Percentiles rank a stretch among this genome's conserved stretches.
Conservation (phyloP, 2,329 filamentous ascomycete species). For the Fusarium ambrosium region DNA sequence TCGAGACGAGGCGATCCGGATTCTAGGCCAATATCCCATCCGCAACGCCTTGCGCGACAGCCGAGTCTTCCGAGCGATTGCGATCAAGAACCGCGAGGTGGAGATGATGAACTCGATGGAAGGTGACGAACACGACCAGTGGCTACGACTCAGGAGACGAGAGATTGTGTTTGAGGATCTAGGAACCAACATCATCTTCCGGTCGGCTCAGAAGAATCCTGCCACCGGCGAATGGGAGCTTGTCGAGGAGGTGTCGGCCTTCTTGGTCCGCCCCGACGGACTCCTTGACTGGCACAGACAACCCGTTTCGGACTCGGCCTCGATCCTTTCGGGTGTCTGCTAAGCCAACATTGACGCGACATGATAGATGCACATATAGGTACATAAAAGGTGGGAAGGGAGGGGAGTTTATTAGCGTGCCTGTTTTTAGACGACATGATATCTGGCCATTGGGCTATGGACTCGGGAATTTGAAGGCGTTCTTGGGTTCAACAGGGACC, state of each 20-base stretch:
- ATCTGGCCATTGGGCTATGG: background rate
- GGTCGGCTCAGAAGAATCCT: constrained; percentile 51
- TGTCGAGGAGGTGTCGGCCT: constrained; percentile 55
- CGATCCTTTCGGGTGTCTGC: constrained; percentile 44
- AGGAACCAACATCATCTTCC: constrained; percentile 54
- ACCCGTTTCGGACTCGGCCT: constrained; percentile 52
- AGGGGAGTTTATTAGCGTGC: constrained; percentile 26
- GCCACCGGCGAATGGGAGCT: constrained; percentile 53
- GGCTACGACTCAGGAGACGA: constrained; percentile 54
- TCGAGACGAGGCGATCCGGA: constrained; percentile 56
- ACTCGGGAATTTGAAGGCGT: background rate
- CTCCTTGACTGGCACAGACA: constrained; percentile 53
- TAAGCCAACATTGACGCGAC: constrained; percentile 8
- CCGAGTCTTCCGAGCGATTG: constrained; percentile 56
- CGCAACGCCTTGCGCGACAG: constrained; percentile 61
- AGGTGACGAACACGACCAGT: constrained; percentile 53
- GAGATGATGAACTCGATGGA: constrained; percentile 52
- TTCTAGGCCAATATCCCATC: constrained; percentile 57
- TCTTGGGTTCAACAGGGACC: background rate
- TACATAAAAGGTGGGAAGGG: background rate
- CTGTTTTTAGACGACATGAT: constrained; percentile 19
- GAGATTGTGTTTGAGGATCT: constrained; percentile 57
- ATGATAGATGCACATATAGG: background rate
- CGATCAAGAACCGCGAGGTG: constrained; percentile 53
- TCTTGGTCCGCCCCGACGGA: constrained; percentile 49